These are phyloP conservation scores for Gossypium turneri DNA, from an alignment of 345 rosid species.

Conservation along the genomic window DNA sequence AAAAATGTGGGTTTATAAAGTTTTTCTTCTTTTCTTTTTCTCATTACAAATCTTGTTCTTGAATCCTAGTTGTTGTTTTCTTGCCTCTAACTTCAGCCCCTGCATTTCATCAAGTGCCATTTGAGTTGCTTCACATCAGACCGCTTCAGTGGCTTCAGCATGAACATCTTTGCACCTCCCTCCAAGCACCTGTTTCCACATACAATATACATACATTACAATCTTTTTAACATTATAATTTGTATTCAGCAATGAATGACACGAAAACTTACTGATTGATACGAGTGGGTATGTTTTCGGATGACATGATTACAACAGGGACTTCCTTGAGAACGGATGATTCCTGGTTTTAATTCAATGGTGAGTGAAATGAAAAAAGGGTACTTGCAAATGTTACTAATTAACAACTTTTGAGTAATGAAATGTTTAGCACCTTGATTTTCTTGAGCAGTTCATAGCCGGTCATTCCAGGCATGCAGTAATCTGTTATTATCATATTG, in stretches of 20 bases:
- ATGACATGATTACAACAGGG: conserved; percentile 86
- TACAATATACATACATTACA: neutral
- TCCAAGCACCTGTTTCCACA: conserved; percentile 51
- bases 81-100: conserved; percentile 10
- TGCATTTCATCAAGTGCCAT: conserved; percentile 42
- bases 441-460: conserved; percentile 7
- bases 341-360: conserved; percentile 38
- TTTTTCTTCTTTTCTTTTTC: too few relatives aligned
- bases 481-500: neutral
- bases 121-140: conserved; percentile 67
- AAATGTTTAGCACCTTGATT: neutral
- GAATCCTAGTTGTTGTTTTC: too few relatives aligned
- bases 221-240: neutral
- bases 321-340: conserved; percentile 65
- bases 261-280: conserved; percentile 48
- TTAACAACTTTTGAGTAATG: too few relatives aligned
- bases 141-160: conserved; percentile 72
- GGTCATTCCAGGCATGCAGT: neutral
- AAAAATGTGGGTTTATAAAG: too few relatives aligned
- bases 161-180: conserved; percentile 90
- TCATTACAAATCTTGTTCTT: too few relatives aligned
- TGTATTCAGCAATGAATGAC: too few relatives aligned
- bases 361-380: neutral
- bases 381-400: neutral
- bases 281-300: conserved; percentile 72